Percentiles rank a stretch among this genome's conserved stretches.
Evolutionary conservation across 2,329 filamentous ascomycete species (phyloP).

Genomic region (Claviceps africana): DNA sequence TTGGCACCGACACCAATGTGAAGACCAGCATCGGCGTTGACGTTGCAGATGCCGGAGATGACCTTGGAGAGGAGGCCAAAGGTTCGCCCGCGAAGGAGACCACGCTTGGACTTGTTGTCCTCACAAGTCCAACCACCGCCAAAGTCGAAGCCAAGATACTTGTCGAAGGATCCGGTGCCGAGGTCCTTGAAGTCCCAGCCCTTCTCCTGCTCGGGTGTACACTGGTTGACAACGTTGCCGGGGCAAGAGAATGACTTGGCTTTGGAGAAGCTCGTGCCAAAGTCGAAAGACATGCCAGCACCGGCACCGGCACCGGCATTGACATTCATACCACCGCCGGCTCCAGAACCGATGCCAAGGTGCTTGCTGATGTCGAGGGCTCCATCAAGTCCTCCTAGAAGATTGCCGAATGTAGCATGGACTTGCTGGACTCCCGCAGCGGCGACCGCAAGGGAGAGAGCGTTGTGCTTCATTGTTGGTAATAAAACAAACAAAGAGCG

Average conservation of each 20-base stretch:
- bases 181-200: conserved; percentile 65
- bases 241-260: conserved; percentile 49
- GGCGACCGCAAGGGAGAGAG: conserved; percentile 32
- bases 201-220: conserved; percentile 50
- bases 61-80: conserved; percentile 34
- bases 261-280: conserved; percentile 8
- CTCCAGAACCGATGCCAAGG: not conserved
- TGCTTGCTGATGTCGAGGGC: not conserved
- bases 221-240: conserved; percentile 62
- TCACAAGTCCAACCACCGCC: conserved; percentile 55
- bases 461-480: conserved; percentile 35
- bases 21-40: conserved; percentile 33
- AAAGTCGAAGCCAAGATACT: conserved; percentile 62
- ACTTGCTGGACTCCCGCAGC: conserved; percentile 37
- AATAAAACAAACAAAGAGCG: not conserved
- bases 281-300: not conserved
- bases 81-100: conserved; percentile 36
- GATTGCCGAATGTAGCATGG: conserved; percentile 23
- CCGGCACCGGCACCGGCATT: not conserved
- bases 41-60: conserved; percentile 41
- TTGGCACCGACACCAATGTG: conserved; percentile 40
- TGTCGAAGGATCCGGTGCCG: conserved; percentile 41
- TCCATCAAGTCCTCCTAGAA: not conserved
- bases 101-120: conserved; percentile 43
- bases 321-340: too few species aligned